Evolutionary conservation across 2,329 filamentous ascomycete species (phyloP), one percentile per base, ranked within the genome.

Genomic region (Epichloe sp.): DNA sequence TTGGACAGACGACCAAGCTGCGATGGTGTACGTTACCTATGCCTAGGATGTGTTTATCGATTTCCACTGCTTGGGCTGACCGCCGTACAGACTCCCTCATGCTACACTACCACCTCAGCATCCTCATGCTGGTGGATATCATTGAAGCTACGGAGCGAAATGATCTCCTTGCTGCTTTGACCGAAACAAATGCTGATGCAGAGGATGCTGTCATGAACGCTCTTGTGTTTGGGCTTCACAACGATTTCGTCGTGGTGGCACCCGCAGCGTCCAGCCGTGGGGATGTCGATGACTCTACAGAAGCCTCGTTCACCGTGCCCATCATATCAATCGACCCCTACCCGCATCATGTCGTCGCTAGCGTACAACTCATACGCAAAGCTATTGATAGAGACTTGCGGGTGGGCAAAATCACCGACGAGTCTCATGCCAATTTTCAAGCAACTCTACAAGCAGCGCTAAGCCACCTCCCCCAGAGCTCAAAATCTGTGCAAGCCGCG

Each of bases 91-190:
- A 64, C 49, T 63, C 62, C 15, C 58, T 64, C 0, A 65, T 64
- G 63, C 56, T 65, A 11, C 63, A 65, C 41, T 65, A 65, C 31
- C 60, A 65, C 23, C 56, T 65, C 5, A 63, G 63, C 53, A 64
- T 65, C 7, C 41, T 65, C 1, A 62, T 65, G 57, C 49, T 65
- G 1, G 52, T 60, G 1, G 63, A 65, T 26, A 58, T 59, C 2
- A 60, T 65, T 17, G 61, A 65, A 36, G 62, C 58, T 2, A 59
- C 61, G 0, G 58, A 63, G 34, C 59, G 62, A 1, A 55, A 52
- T 12, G 62, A 65, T 26, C 49, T 65, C 1, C 46, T 65, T 0
- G 49, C 40, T 7, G 61, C 59, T 3, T 50, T 65, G 1, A 43
- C 50, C 14, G 56, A 63, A 8, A 55, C 59, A 26, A 59, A 49